Percentiles rank a stretch among this genome's conserved stretches.
These are phyloP conservation scores for Cnidoscolus chayamansa DNA, from an alignment of 441 rosid genomes.

Conservation along the genomic window DNA sequence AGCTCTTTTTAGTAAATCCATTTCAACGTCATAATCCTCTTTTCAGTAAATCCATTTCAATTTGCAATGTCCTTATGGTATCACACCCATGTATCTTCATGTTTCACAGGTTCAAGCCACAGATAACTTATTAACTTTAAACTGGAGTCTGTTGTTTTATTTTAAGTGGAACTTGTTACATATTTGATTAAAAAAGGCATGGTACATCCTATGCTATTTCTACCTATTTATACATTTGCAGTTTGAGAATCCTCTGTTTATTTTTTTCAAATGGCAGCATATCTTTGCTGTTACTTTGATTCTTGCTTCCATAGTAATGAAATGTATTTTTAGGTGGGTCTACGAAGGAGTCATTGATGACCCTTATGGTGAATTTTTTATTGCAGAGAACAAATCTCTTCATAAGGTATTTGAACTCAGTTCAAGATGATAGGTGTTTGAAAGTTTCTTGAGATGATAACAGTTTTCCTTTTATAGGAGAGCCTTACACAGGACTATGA, in stretches of 20 bases:
- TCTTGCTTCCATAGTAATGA: conserved; percentile 24
- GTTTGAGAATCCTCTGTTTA: conserved; percentile 8
- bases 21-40: no score
- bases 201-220: background rate
- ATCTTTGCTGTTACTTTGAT: background rate
- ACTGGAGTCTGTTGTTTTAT: background rate
- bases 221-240: background rate
- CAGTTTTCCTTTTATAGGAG: conserved; percentile 51
- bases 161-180: background rate
- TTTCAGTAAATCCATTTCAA: no score
- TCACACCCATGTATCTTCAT: background rate
- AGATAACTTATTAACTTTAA: background rate
- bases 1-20: no score
- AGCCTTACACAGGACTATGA: conserved; percentile 88
- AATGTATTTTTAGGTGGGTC: conserved; percentile 70
- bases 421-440: conserved; percentile 10
- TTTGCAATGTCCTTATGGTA: background rate
- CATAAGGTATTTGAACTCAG: conserved; percentile 55
- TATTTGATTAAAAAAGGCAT: background rate
- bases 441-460: conserved; percentile 31
- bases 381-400: conserved; percentile 83
- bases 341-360: conserved; percentile 97
- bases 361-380: conserved; percentile 96
- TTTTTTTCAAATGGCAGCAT: background rate
- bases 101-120: conserved; percentile 2